phyloP scores from a whole-genome alignment of 2,329 filamentous ascomycete genomes.

The Ambrosiella beaveri region DNA sequence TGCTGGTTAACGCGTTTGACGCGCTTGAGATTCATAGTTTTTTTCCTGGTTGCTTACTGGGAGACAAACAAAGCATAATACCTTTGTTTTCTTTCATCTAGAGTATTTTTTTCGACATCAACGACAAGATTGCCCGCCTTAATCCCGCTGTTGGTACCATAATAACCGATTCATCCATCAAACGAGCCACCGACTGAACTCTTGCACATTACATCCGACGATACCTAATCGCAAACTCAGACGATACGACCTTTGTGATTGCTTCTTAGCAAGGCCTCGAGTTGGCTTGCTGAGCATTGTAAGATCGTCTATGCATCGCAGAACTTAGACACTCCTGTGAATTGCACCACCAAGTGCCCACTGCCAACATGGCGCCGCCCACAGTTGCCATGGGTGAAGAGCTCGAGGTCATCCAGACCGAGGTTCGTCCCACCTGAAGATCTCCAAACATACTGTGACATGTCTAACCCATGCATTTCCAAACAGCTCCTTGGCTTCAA shows the following conservation, averaged over 20 bases:
- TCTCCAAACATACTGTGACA: background rate
- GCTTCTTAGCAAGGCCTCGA: too few relatives aligned
- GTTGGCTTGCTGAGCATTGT: too few relatives aligned
- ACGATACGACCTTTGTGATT: too few relatives aligned
- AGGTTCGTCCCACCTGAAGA: constrained; percentile 34
- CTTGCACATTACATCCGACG: too few relatives aligned
- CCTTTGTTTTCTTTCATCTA: background rate
- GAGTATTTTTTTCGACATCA: background rate
- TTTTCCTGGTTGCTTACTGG: background rate
- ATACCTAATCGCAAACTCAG: too few relatives aligned
- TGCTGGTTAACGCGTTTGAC: constrained; percentile 12
- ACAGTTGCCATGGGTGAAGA: constrained; percentile 36
- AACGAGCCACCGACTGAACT: too few relatives aligned
- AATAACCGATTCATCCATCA: too few relatives aligned
- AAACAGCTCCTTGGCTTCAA: constrained; percentile 59
- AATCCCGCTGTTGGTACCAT: too few relatives aligned
- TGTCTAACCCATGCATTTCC: constrained; percentile 7
- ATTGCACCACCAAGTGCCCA: background rate
- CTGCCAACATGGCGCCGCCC: constrained; percentile 10
- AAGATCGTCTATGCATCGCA: too few relatives aligned
- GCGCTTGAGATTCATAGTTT: constrained; percentile 12
- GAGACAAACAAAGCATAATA: background rate
- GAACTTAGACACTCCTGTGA: too few relatives aligned
- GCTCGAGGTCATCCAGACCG: constrained; percentile 63
- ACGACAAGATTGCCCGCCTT: too few relatives aligned